Evolutionary conservation across 805 yeast species (phyloP).

Genomic region (Ogataea sp.): DNA sequence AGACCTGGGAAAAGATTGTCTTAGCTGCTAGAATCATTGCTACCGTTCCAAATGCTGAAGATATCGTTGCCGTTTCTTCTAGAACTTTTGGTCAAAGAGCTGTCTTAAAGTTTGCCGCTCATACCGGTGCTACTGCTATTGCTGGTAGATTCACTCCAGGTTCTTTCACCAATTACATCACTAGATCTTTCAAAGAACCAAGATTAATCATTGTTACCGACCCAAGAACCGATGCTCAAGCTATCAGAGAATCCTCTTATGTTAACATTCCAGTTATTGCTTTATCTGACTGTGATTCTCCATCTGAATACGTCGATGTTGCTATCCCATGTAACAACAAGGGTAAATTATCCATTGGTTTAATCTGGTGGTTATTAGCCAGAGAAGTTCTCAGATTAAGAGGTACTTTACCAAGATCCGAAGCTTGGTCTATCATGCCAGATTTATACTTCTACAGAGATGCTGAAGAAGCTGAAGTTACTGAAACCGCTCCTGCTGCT

Average conservation of each 20-base stretch:
- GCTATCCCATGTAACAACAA: slow-evolving; percentile 99
- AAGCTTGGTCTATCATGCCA: slow-evolving; percentile 99
- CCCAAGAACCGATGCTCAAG: slow-evolving; percentile 99
- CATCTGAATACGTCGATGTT: slow-evolving; percentile 97
- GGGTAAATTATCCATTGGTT: slow-evolving; percentile 99
- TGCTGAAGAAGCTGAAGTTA: slow-evolving; percentile 96
- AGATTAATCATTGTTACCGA: slow-evolving; percentile 98
- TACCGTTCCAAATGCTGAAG: slow-evolving; percentile 97
- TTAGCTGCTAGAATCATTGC: slow-evolving; percentile 99
- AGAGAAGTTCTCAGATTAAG: slow-evolving; percentile 99
- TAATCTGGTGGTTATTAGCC: slow-evolving; percentile 98
- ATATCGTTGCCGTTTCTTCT: slow-evolving; percentile 97
- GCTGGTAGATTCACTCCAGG: slow-evolving; percentile 99
- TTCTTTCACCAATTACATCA: slow-evolving; percentile 99
- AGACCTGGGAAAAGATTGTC: slow-evolving; percentile 99
- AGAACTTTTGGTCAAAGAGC: slow-evolving; percentile 99
- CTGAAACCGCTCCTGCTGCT: slow-evolving; percentile 52
- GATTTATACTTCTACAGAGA: slow-evolving; percentile 99
- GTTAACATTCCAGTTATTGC: slow-evolving; percentile 99
- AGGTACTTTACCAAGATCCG: slow-evolving; percentile 93
- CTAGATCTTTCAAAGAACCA: slow-evolving; percentile 99
- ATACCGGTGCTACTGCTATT: slow-evolving; percentile 99
- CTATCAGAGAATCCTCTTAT: slow-evolving; percentile 99
- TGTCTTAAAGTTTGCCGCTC: slow-evolving; percentile 98
- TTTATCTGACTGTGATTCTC: slow-evolving; percentile 96